phyloP scores from a whole-genome alignment of 768 basidiomycete species.

The Tylopilus rubrobrunneus region DNA sequence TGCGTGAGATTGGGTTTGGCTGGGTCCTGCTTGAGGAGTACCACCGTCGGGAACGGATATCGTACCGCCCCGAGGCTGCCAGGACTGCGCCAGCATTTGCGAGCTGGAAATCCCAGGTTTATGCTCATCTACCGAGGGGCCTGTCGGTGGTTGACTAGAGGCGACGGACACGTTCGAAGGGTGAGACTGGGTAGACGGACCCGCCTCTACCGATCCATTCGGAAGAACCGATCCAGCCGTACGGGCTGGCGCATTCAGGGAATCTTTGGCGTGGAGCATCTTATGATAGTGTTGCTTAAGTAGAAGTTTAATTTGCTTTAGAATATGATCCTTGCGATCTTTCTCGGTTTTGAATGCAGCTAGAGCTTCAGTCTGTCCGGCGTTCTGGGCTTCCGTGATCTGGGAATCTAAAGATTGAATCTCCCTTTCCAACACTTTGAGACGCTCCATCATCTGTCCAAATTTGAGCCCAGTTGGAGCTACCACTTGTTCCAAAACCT shows the following conservation, averaged over 20 bases:
- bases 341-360: slow-evolving; percentile 7
- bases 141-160: slow-evolving; percentile 5
- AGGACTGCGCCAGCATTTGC: slow-evolving; percentile 26
- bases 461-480: slow-evolving; percentile 10
- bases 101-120: slow-evolving; percentile 19
- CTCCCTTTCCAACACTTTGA: slow-evolving; percentile 16
- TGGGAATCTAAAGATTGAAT: slow-evolving; percentile 11
- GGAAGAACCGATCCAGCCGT: not conserved
- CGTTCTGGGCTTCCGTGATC: slow-evolving; percentile 11
- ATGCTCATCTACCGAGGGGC: slow-evolving; percentile 16
- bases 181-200: slow-evolving; percentile 11
- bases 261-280: slow-evolving; percentile 7
- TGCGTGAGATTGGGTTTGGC: slow-evolving; percentile 9
- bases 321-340: slow-evolving; percentile 10
- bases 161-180: slow-evolving; percentile 1
- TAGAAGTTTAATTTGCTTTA: slow-evolving; percentile 1
- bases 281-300: slow-evolving; percentile 19
- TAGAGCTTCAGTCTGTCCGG: slow-evolving; percentile 17
- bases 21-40: slow-evolving; percentile 15
- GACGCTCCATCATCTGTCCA: slow-evolving; percentile 22
- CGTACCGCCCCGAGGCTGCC: slow-evolving; percentile 26
- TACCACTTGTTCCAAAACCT: slow-evolving; percentile 17
- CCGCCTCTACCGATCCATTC: slow-evolving; percentile 8
- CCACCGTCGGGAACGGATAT: not conserved
- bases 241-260: slow-evolving; percentile 5